Percentiles rank a stretch among this genome's conserved stretches.
phyloP scores from a whole-genome alignment of 345 rosid genomes.

The Citrus unshiu region DNA sequence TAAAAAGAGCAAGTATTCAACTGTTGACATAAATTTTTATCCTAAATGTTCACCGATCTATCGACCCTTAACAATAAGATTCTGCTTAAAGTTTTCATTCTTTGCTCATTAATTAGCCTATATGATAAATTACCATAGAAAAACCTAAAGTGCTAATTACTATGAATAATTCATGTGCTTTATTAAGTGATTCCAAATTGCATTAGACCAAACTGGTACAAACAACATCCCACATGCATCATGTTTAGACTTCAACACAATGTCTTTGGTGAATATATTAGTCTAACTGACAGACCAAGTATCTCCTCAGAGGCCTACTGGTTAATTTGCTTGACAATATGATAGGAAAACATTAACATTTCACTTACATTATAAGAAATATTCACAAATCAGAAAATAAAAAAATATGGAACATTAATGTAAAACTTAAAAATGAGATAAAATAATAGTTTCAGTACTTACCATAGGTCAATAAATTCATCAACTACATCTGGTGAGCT shows the following conservation, averaged over 20 bases:
- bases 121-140: background rate
- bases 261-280: background rate
- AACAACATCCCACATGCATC: background rate
- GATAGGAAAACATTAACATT: background rate
- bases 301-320: background rate
- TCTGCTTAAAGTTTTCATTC: background rate
- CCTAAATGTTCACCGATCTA: background rate
- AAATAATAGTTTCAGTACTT: slow-evolving; percentile 8
- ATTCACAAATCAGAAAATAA: background rate
- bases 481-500: slow-evolving; percentile 62
- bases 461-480: slow-evolving; percentile 63
- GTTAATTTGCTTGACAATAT: background rate
- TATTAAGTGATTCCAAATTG: background rate
- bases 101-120: background rate
- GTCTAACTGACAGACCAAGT: background rate
- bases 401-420: background rate
- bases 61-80: background rate
- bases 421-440: background rate
- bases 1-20: background rate
- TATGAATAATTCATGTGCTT: background rate
- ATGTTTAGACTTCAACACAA: background rate
- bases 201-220: background rate
- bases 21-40: background rate
- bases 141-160: background rate
- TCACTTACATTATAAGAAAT: background rate